These are phyloP conservation scores for Blastomyces percursus DNA, from an alignment of 2,329 filamentous ascomycete genomes.

Conservation along the genomic window DNA sequence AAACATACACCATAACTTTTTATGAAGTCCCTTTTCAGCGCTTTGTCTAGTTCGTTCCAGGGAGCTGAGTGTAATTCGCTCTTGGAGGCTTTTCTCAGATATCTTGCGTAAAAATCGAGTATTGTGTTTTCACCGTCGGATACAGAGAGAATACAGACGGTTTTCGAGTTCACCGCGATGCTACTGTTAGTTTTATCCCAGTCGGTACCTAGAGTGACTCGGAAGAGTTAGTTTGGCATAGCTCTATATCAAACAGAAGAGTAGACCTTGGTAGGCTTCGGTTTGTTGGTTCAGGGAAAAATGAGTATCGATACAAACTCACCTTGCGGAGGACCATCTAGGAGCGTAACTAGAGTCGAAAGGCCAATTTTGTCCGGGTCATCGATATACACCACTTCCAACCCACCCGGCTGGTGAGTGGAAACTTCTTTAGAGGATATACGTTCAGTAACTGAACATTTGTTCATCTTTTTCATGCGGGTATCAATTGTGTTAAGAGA, in stretches of 20 bases:
- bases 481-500: not conserved
- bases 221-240: not conserved
- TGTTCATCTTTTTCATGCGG: not conserved
- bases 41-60: not conserved
- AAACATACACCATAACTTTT: slow-evolving; percentile 8
- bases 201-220: not conserved
- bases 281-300: not conserved
- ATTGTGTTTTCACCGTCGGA: slow-evolving; percentile 17
- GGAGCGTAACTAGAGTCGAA: slow-evolving; percentile 40
- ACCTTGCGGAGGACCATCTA: slow-evolving; percentile 20
- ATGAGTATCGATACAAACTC: not conserved
- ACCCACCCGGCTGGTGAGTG: not conserved
- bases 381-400: slow-evolving; percentile 8
- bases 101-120: not conserved
- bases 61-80: not conserved
- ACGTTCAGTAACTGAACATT: not conserved
- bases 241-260: slow-evolving; percentile 28
- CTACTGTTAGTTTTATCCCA: not conserved
- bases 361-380: slow-evolving; percentile 27
- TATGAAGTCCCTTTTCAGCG: slow-evolving; percentile 8
- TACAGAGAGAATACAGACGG: slow-evolving; percentile 33
- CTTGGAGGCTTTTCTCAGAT: not conserved
- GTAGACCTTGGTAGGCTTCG: not conserved
- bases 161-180: slow-evolving; percentile 18
- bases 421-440: not conserved